Evolutionary conservation across 768 basidiomycete genomes (phyloP), one percentile per base, ranked within the genome.

Genomic region (Gymnopilus dilepis): DNA sequence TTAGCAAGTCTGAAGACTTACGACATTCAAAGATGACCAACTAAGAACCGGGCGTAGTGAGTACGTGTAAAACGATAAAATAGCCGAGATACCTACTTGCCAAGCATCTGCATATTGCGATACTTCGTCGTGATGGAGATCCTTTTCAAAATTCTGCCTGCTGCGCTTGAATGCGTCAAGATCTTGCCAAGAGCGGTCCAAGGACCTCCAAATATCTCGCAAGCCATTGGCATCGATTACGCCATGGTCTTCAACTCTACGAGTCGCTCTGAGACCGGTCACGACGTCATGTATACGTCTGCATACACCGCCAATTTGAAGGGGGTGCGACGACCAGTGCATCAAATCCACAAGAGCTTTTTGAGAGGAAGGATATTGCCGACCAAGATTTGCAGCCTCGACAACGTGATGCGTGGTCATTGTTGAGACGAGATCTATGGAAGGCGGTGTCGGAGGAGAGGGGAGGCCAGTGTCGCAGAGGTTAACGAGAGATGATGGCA

Each of bases 21-120:
- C 89, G 84, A 72, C 91, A 94, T 74, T 96, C 93, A 66, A 97
- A 97, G 64, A 96, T 88, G 75, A 92, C 95, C 57, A 94, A 91
- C 87, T 92, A 30, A 69, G 54, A 67, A 66, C 51, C 19, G 34
- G 11, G 30, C 43, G 28, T 19, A 31, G 21, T 40, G 11, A 54
- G 45, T n/a, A 26, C 4, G 37, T 28, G 9, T 6, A 13, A 38
- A 1, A 6, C 24, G 58, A 48, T 21, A 43, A n/a, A n/a, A 7
- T 4, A 31, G 19, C 17, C 61, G 33, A 55, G 40, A 31, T 12
- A 75, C 85, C 65, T 69, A 94, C 89, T 84, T 92, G 90, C 94
- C 95, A 97, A 33, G 89, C 88, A 69, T 91, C 88, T 45, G 89
- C 87, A 70, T 91, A 95, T 59, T 88, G 76, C 43, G 82, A 81